phyloP scores from a whole-genome alignment of 345 rosid species.

The Eucalyptus leucophloia region DNA sequence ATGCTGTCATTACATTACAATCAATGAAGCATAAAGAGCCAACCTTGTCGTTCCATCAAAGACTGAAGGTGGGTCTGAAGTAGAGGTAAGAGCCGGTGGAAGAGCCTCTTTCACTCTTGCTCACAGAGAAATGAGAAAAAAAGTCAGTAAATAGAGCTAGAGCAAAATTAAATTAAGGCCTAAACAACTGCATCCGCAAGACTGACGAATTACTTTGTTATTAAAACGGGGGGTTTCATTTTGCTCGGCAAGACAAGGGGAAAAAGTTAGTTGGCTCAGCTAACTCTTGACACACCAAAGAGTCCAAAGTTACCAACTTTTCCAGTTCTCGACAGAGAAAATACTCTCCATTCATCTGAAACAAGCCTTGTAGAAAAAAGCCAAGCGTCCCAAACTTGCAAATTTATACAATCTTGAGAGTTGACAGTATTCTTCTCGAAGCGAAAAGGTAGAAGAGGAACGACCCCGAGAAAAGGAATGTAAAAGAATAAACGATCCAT shows the following conservation, averaged over 20 bases:
- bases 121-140: neutral
- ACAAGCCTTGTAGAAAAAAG: neutral
- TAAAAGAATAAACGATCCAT: neutral
- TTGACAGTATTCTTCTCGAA: neutral
- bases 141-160: neutral
- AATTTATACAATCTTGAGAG: neutral
- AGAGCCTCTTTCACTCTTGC: constrained; percentile 33
- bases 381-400: neutral
- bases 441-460: neutral
- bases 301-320: neutral
- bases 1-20: neutral
- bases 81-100: constrained; percentile 51
- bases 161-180: neutral
- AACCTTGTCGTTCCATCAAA: constrained; percentile 84
- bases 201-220: neutral
- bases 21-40: neutral
- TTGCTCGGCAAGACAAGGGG: neutral
- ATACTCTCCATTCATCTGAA: neutral
- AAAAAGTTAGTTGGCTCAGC: neutral
- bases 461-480: neutral
- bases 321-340: neutral
- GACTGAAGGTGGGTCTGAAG: constrained; percentile 52
- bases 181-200: neutral
- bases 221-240: neutral
- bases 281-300: neutral